These are phyloP conservation scores for Geosmithia putterillii DNA, from an alignment of 2,329 filamentous ascomycete species.

Conservation along the genomic window DNA sequence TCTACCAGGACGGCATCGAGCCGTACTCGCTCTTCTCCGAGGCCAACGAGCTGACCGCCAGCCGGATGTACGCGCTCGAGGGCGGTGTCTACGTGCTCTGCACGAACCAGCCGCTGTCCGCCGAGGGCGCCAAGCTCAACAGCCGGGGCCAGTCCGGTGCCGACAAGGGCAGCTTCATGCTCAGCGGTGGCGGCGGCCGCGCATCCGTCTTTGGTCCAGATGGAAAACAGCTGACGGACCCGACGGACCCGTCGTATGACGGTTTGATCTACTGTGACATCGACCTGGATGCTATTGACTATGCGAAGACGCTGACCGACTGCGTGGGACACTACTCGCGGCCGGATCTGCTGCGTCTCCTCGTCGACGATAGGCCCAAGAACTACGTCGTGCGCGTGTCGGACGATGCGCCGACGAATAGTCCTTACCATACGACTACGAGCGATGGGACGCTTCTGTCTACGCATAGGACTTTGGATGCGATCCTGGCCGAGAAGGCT, in stretches of 20 bases:
- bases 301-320: conserved; percentile 25
- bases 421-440: too few relatives aligned
- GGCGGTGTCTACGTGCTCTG: conserved; percentile 37
- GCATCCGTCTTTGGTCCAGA: conserved; percentile 11
- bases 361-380: conserved; percentile 9
- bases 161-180: conserved; percentile 14
- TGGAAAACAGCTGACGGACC: conserved; percentile 7
- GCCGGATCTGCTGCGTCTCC: conserved; percentile 26
- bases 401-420: too few relatives aligned
- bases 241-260: conserved; percentile 16
- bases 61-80: conserved; percentile 45
- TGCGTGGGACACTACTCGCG: conserved; percentile 20
- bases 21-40: conserved; percentile 17
- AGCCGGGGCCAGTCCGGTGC: conserved; percentile 13
- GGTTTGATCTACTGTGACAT: conserved; percentile 37
- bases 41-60: conserved; percentile 28
- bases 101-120: conserved; percentile 17
- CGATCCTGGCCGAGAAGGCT: too few relatives aligned
- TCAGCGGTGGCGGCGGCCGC: conserved; percentile 9
- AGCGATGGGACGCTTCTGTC: too few relatives aligned
- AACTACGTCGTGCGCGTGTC: conserved; percentile 3
- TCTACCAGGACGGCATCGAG: conserved; percentile 8
- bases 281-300: conserved; percentile 27
- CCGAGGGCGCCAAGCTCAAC: conserved; percentile 27
- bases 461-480: too few relatives aligned